phyloP scores from a whole-genome alignment of 2,329 filamentous ascomycete species.

The Pestalotiopsis sp. region DNA sequence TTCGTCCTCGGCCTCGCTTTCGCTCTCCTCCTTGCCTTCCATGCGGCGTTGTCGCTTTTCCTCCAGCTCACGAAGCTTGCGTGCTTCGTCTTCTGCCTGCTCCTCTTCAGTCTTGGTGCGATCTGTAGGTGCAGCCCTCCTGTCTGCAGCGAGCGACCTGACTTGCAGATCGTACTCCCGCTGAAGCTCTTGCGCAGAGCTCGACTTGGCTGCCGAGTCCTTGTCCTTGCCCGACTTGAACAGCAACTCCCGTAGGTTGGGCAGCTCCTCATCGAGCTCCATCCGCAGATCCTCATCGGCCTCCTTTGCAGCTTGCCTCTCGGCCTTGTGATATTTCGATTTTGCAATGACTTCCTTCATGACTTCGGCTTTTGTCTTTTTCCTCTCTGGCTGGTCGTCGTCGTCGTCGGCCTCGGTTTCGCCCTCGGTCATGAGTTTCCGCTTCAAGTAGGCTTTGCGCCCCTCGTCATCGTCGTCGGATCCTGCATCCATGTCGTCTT shows the following conservation, averaged over 20 bases:
- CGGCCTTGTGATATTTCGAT: constrained; percentile 93
- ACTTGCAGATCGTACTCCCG: constrained; percentile 87
- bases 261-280: constrained; percentile 82
- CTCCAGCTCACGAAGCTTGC: constrained; percentile 78
- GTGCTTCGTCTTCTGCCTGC: constrained; percentile 75
- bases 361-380: constrained; percentile 94
- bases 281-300: constrained; percentile 87
- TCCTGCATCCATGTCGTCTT: constrained; percentile 68
- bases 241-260: constrained; percentile 74
- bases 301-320: constrained; percentile 89
- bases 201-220: constrained; percentile 34
- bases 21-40: constrained; percentile 68
- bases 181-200: constrained; percentile 70
- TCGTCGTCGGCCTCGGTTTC: constrained; percentile 53
- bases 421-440: constrained; percentile 53
- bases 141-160: constrained; percentile 81
- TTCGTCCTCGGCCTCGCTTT: constrained; percentile 38
- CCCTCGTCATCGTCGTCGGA: constrained; percentile 63
- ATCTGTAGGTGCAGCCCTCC: constrained; percentile 81
- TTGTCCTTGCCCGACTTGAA: constrained; percentile 47
- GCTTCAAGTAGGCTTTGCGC: constrained; percentile 54
- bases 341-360: constrained; percentile 99
- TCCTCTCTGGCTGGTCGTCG: constrained; percentile 71
- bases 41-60: constrained; percentile 82
- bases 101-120: constrained; percentile 93